These are phyloP conservation scores for Claviceps digitariae DNA, from an alignment of 2,329 filamentous ascomycete species.

Conservation along the genomic window DNA sequence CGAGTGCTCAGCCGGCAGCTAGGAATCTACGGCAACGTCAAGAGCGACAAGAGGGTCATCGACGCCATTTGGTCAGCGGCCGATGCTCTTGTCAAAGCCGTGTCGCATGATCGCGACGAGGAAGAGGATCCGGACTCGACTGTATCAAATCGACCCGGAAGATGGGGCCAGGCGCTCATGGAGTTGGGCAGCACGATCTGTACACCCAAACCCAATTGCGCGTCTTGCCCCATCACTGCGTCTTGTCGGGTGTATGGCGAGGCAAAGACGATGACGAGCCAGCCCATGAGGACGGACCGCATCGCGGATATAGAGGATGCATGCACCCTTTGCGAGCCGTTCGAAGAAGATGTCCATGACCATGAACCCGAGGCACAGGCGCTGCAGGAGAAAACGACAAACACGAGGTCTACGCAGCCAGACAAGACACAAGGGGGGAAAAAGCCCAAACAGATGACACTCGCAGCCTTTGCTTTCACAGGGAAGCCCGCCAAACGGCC, in stretches of 20 bases:
- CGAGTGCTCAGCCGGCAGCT: slow-evolving; percentile 48
- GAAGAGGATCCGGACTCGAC: slow-evolving; percentile 10
- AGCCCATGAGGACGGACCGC: slow-evolving; percentile 11
- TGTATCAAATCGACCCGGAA: slow-evolving; percentile 33
- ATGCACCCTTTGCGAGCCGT: slow-evolving; percentile 34
- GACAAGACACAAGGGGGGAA: slow-evolving; percentile 7
- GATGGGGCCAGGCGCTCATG: slow-evolving; percentile 54
- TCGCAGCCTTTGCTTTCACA: slow-evolving; percentile 24
- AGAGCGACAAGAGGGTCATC: slow-evolving; percentile 37
- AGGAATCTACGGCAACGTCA: slow-evolving; percentile 41
- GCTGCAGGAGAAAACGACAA: not conserved
- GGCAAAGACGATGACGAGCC: slow-evolving; percentile 18
- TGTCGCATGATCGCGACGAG: slow-evolving; percentile 25
- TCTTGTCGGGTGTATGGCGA: slow-evolving; percentile 40
- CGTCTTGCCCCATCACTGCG: slow-evolving; percentile 32
- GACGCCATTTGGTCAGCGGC: slow-evolving; percentile 47
- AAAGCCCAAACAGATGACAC: slow-evolving; percentile 16
- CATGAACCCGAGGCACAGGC: slow-evolving; percentile 11
- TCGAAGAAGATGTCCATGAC: slow-evolving; percentile 21
- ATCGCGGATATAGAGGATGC: slow-evolving; percentile 35
- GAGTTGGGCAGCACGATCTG: slow-evolving; percentile 51
- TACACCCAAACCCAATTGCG: slow-evolving; percentile 44
- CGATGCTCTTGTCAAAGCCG: slow-evolving; percentile 37
- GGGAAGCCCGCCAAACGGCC: slow-evolving; percentile 3
- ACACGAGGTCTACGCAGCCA: slow-evolving; percentile 1